Base-by-base conservation (phyloP, 164 flowering plant genomes). In the Tetrastigma voinierianum region DNA sequence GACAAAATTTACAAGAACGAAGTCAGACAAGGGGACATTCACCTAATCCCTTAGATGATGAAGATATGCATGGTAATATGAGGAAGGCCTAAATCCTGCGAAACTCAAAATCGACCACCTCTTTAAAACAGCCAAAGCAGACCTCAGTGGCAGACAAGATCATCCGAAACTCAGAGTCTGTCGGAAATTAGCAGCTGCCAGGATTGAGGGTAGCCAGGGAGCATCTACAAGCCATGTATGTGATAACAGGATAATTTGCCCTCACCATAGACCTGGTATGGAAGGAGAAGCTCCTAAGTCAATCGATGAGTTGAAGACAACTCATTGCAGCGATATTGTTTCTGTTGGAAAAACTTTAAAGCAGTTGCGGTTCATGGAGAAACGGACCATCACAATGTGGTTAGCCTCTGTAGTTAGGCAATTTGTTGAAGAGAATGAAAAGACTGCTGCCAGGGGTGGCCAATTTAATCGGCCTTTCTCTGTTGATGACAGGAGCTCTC, bases 141-240 rank as follows among this genome's bases (percentile, higher is more conserved):
- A 77, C 80, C 12, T 58, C 95, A 45, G 91, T 73, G 86, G 91
- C 46, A 79, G 96, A 77, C 97, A 86, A 92, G 74, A 59, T 72
- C 54, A 96, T 84, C 17, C 97, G 96, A 87, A 74, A 93, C 93
- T 66, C 90, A 87, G 67, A 91, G 96, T 74, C 90, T 96, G 97
- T 57, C 99, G n/a, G n/a, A n/a, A 96, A 6, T 70, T 96, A 74
- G 89, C 90, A 57, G 84, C 95, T 69, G 79, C 93, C 46, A 84
- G 99, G 73, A 91, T 93, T 69, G 99, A 96, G 80, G 84, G 97
- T 67, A 96, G 98, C 77, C 99, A 90, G 79, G 98, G 99, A 63
- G 96, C 97, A 57, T 93, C 99, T 16, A 90, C 98, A 1, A 96
- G 99, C 78, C 99, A 96, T 72, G 78, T 89, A 5, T 96, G 99